Conservation (phyloP, 1,284 basidiomycete species). For the Ustilago crameri region DNA sequence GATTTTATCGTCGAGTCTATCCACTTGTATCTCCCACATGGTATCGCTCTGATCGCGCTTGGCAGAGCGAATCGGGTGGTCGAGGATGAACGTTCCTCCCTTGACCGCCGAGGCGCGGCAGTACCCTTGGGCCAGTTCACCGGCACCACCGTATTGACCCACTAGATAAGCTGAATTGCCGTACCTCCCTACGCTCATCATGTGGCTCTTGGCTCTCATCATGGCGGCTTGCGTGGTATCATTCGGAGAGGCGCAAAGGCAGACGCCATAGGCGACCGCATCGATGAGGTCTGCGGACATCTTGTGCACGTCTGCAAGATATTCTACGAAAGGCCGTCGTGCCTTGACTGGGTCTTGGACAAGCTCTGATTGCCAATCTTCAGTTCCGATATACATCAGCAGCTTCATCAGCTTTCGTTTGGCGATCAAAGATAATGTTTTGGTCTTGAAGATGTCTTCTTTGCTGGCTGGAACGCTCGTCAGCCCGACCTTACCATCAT, state of each 20-base stretch:
- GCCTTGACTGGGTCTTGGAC: constrained; percentile 8
- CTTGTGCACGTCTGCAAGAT: constrained; percentile 75
- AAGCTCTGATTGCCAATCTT: constrained; percentile 27
- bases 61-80: constrained; percentile 29
- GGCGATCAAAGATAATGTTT: constrained; percentile 80
- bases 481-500: constrained; percentile 5
- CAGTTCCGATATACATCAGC: constrained; percentile 70
- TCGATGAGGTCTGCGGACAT: constrained; percentile 73
- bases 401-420: constrained; percentile 94
- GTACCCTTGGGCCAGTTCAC: constrained; percentile 65
- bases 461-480: constrained; percentile 83
- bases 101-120: constrained; percentile 61
- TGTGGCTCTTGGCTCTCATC: constrained; percentile 70
- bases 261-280: constrained; percentile 64
- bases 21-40: constrained; percentile 68
- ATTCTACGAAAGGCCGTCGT: constrained; percentile 68
- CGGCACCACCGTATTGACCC: constrained; percentile 86
- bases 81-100: constrained; percentile 59
- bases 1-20: constrained; percentile 75
- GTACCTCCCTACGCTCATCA: constrained; percentile 85
- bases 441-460: constrained; percentile 91
- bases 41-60: background rate
- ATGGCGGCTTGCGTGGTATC: constrained; percentile 46
- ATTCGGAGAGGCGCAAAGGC: constrained; percentile 57
- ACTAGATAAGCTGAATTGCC: constrained; percentile 90